These are phyloP conservation scores for Psilocybe azurescens DNA, from an alignment of 768 basidiomycete species.

Conservation along the genomic window DNA sequence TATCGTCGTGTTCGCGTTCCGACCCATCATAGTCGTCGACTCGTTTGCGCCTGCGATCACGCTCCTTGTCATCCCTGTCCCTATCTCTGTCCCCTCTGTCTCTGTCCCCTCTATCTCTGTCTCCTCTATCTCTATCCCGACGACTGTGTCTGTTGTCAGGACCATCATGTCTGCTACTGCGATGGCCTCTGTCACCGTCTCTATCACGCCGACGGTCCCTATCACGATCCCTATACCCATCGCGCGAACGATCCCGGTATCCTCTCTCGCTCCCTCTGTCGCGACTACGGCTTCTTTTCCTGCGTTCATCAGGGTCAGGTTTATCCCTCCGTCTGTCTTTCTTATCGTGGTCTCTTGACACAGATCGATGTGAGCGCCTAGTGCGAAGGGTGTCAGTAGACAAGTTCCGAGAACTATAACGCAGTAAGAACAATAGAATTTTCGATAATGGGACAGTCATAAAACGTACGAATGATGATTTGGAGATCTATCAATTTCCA, in stretches of 20 bases:
- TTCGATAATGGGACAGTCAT: background rate
- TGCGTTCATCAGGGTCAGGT: slow-evolving; percentile 64
- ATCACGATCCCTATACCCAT: slow-evolving; percentile 54
- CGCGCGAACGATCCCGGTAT: slow-evolving; percentile 61
- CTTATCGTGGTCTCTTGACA: slow-evolving; percentile 66
- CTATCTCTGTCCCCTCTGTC: slow-evolving; percentile 52
- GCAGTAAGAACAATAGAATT: slow-evolving; percentile 4
- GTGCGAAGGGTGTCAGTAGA: slow-evolving; percentile 81
- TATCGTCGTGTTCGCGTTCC: slow-evolving; percentile 53
- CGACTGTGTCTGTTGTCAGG: slow-evolving; percentile 62
- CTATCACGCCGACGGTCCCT: slow-evolving; percentile 55
- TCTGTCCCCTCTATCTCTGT: slow-evolving; percentile 54
- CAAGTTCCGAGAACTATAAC: slow-evolving; percentile 67
- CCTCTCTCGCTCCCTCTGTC: slow-evolving; percentile 59
- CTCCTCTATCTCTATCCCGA: slow-evolving; percentile 55
- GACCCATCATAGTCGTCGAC: slow-evolving; percentile 63
- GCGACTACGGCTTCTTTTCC: slow-evolving; percentile 66
- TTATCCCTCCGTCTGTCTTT: slow-evolving; percentile 59
- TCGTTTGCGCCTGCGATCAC: slow-evolving; percentile 71
- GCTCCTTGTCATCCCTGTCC: slow-evolving; percentile 47
- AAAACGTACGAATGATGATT: slow-evolving; percentile 63
- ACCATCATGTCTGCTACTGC: slow-evolving; percentile 55
- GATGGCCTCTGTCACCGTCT: slow-evolving; percentile 52
- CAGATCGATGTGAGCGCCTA: slow-evolving; percentile 72
- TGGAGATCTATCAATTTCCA: slow-evolving; percentile 70